A percentile compares a stretch with the other conserved stretches of the same genome.
phyloP scores from a whole-genome alignment of 75 land plant species.

The Ceratopteris richardii region DNA sequence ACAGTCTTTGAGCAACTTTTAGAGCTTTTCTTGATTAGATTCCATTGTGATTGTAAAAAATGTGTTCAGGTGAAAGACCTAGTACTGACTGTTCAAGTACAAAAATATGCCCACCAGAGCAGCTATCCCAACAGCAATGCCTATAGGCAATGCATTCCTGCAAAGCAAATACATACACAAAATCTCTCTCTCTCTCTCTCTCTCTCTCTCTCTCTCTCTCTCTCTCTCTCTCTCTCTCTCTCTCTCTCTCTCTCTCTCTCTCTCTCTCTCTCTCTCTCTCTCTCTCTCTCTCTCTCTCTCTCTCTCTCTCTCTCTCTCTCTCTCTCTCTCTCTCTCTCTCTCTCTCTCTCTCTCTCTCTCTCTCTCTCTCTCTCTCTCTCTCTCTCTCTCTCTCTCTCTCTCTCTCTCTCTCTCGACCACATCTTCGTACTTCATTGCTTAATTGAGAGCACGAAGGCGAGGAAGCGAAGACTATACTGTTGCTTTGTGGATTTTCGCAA shows the following conservation, averaged over 20 bases:
- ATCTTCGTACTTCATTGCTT: no score
- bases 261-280: neutral
- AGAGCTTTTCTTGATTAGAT: no score
- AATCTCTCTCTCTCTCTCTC: neutral
- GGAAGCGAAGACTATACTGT: no score
- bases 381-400: neutral
- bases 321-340: no score
- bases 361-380: neutral
- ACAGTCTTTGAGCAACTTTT: no score
- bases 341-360: no score
- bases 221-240: neutral
- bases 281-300: neutral
- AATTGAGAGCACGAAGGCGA: no score
- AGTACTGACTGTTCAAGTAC: constrained; percentile 59
- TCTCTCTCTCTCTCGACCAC: no score
- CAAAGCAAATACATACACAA: constrained; percentile 1
- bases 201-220: constrained; percentile 1
- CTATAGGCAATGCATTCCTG: constrained; percentile 67
- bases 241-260: neutral
- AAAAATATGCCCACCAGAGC: constrained; percentile 61
- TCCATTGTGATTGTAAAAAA: no score
- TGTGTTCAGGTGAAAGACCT: no score
- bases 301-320: no score
- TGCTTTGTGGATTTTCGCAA: no score
- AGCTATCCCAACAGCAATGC: constrained; percentile 43